These are phyloP conservation scores for Trichoderma sp. DNA, from an alignment of 2,329 filamentous ascomycete genomes.

Conservation along the genomic window DNA sequence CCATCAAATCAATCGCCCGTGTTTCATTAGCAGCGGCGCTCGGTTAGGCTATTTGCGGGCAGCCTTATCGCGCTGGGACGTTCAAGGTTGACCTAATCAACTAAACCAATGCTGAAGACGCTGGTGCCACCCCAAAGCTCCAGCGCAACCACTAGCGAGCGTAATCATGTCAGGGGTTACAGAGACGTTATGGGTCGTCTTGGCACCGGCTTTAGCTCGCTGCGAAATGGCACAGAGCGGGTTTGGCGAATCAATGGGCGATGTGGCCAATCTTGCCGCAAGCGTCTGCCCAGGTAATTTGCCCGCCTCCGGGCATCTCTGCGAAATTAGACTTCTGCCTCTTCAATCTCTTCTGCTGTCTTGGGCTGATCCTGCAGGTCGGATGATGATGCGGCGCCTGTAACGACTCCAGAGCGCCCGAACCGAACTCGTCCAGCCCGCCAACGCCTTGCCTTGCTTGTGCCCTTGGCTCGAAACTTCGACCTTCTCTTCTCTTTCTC, in stretches of 20 bases:
- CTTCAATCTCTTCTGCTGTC: background rate
- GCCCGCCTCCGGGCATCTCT: slow-evolving; percentile 4
- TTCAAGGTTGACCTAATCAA: background rate
- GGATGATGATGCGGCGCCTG: slow-evolving; percentile 1
- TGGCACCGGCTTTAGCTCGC: background rate
- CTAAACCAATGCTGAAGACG: slow-evolving; percentile 3
- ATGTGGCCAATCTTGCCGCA: slow-evolving; percentile 16
- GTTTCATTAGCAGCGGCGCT: slow-evolving; percentile 6
- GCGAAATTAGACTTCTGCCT: slow-evolving; percentile 6
- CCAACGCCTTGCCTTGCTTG: background rate
- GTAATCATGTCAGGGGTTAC: slow-evolving; percentile 13
- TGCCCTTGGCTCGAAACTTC: background rate
- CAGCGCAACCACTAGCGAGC: slow-evolving; percentile 9
- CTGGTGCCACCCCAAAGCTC: slow-evolving; percentile 4
- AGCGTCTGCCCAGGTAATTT: slow-evolving; percentile 8
- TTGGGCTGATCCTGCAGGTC: background rate
- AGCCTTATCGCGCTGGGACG: slow-evolving; percentile 1
- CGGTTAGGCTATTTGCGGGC: background rate
- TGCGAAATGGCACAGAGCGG: background rate
- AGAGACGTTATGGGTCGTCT: slow-evolving; percentile 3
- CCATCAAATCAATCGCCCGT: background rate
- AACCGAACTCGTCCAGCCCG: background rate
- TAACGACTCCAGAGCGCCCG: background rate
- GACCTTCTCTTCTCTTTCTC: background rate
- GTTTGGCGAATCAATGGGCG: slow-evolving; percentile 13